Conservation (phyloP, 2,329 filamentous ascomycete species). For the Ceratocystis ficicola region DNA sequence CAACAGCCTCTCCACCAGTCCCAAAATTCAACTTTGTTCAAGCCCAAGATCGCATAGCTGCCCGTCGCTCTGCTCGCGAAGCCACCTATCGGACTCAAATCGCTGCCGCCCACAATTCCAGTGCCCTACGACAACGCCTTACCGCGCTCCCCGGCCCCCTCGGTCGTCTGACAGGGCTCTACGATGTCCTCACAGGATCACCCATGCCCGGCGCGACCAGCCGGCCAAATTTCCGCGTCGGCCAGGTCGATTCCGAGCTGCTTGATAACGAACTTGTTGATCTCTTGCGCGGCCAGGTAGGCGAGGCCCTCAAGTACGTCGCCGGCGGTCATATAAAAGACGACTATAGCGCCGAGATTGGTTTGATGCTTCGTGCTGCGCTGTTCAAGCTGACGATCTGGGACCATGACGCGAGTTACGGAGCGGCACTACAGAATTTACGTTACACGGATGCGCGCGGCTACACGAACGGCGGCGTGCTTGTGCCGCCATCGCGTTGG, state of each 20-base stretch:
- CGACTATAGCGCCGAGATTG: conserved; percentile 78
- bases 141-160: conserved; percentile 36
- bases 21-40: conserved; percentile 56
- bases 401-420: conserved; percentile 93
- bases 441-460: conserved; percentile 72
- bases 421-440: conserved; percentile 82
- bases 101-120: conserved; percentile 41
- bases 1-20: not conserved
- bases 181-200: conserved; percentile 47
- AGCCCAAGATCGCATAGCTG: conserved; percentile 75
- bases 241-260: conserved; percentile 90
- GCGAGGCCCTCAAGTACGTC: conserved; percentile 78
- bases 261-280: conserved; percentile 84
- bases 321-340: conserved; percentile 63
- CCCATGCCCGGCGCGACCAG: conserved; percentile 45
- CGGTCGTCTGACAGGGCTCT: conserved; percentile 38
- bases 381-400: conserved; percentile 93
- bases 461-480: conserved; percentile 42
- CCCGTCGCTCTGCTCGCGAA: conserved; percentile 66
- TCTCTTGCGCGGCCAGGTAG: conserved; percentile 75
- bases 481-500: conserved; percentile 59
- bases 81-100: conserved; percentile 32
- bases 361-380: conserved; percentile 60
- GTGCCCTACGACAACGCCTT: conserved; percentile 29
- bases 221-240: conserved; percentile 79